Conservation (phyloP, 2,329 filamentous ascomycete genomes). For the Meredithiella fracta region DNA sequence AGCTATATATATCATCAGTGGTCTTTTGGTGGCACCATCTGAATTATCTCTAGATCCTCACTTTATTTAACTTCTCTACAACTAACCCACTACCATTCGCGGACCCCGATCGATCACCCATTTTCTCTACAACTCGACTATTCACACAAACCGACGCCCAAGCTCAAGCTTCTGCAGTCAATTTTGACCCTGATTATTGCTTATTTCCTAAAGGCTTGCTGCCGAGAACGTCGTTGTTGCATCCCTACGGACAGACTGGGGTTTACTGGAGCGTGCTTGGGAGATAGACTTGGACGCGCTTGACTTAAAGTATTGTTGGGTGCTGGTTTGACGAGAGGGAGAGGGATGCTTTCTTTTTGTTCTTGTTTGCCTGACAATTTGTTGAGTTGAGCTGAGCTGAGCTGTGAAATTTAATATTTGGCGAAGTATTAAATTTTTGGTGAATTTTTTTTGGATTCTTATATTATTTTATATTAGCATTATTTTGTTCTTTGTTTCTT, state of each 20-base stretch:
- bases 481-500: conserved; percentile 8
- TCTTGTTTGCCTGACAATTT: conserved; percentile 5
- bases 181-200: too few relatives aligned
- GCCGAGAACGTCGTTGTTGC: too few relatives aligned
- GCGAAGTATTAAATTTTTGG: neutral
- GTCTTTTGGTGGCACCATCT: too few relatives aligned
- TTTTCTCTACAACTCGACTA: too few relatives aligned
- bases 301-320: neutral
- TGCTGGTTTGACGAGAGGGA: neutral
- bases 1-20: too few relatives aligned
- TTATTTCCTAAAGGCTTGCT: too few relatives aligned
- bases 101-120: too few relatives aligned
- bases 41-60: too few relatives aligned
- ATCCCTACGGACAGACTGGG: neutral
- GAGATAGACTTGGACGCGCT: neutral
- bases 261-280: neutral
- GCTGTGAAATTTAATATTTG: neutral
- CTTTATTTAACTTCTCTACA: too few relatives aligned
- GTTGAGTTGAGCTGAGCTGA: neutral
- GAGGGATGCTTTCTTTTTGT: neutral
- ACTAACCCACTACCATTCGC: too few relatives aligned
- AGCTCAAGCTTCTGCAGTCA: too few relatives aligned
- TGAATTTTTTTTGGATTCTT: conserved; percentile 14
- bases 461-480: conserved; percentile 5
- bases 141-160: too few relatives aligned